phyloP scores from a whole-genome alignment of 2,329 filamentous ascomycete genomes.

The Dendryphion nanum region DNA sequence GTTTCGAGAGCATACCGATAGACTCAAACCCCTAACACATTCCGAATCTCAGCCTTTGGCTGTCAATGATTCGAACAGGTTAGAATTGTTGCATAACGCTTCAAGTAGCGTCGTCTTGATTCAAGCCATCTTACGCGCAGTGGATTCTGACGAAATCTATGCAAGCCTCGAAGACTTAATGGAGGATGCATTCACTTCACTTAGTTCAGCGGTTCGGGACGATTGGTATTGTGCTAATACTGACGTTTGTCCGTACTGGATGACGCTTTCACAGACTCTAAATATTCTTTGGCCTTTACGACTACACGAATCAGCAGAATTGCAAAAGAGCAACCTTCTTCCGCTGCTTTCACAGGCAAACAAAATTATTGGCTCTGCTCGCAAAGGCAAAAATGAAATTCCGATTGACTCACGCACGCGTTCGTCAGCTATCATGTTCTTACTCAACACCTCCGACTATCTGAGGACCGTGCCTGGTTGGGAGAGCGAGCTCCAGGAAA shows the following conservation, averaged over 20 bases:
- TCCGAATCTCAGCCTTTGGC: too few species aligned
- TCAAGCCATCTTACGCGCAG: conserved; percentile 23
- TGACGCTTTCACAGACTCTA: conserved; percentile 26
- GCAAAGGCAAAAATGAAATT: conserved; percentile 7
- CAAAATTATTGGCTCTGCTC: conserved; percentile 16
- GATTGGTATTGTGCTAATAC: conserved; percentile 15
- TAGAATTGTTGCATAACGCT: conserved; percentile 8
- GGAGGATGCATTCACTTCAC: conserved; percentile 19
- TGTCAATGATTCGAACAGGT: too few species aligned
- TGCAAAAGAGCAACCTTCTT: conserved; percentile 22
- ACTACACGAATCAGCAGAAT: conserved; percentile 21
- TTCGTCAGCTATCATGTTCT: conserved; percentile 25
- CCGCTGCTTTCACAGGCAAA: conserved; percentile 27
- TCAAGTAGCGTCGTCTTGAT: conserved; percentile 29
- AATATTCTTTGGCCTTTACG: conserved; percentile 30
- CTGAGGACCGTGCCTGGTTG: conserved; percentile 23
- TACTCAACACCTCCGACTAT: conserved; percentile 23
- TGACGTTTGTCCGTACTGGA: conserved; percentile 23
- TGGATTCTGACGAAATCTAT: conserved; percentile 23
- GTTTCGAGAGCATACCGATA: conserved; percentile 25
- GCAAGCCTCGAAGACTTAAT: conserved; percentile 20
- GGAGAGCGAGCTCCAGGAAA: conserved; percentile 15
- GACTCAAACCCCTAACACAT: conserved; percentile 4
- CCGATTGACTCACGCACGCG: conserved; percentile 16
- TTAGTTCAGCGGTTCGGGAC: conserved; percentile 19